These are phyloP conservation scores for Funneliformis caledonium DNA, from an alignment of 371 early-diverging fungal genomes.

Conservation along the genomic window DNA sequence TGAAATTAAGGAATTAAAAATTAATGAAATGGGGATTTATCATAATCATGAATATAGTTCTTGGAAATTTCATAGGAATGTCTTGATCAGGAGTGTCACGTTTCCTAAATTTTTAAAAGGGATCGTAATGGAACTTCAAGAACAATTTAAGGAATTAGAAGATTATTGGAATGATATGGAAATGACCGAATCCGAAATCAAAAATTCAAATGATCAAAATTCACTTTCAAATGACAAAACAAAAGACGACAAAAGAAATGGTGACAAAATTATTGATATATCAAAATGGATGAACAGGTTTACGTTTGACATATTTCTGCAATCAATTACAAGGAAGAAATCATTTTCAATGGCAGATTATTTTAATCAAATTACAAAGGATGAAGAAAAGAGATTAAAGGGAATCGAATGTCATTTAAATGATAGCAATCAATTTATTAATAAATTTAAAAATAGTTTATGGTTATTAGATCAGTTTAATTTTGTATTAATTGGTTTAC, in stretches of 20 bases:
- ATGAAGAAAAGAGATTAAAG: neutral
- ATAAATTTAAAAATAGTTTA: neutral
- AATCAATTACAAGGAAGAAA: neutral
- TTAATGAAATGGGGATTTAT: neutral
- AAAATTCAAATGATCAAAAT: neutral
- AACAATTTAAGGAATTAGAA: conserved; percentile 24
- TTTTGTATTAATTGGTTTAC: neutral
- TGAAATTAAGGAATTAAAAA: neutral
- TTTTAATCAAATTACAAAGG: neutral
- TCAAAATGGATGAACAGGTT: neutral
- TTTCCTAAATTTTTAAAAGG: conserved; percentile 18
- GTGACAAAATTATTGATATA: neutral
- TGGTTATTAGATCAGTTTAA: neutral
- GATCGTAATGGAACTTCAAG: neutral
- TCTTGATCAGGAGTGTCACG: neutral
- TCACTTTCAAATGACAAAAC: neutral
- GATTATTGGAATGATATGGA: conserved; percentile 19
- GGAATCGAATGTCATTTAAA: neutral
- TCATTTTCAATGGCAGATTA: neutral
- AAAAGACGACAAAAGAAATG: neutral
- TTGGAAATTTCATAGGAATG: neutral
- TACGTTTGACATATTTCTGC: neutral
- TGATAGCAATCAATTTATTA: neutral
- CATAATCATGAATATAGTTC: neutral
- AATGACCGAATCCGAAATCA: neutral